phyloP scores from a whole-genome alignment of 148 eudicot species.

The Bassia scoparia region DNA sequence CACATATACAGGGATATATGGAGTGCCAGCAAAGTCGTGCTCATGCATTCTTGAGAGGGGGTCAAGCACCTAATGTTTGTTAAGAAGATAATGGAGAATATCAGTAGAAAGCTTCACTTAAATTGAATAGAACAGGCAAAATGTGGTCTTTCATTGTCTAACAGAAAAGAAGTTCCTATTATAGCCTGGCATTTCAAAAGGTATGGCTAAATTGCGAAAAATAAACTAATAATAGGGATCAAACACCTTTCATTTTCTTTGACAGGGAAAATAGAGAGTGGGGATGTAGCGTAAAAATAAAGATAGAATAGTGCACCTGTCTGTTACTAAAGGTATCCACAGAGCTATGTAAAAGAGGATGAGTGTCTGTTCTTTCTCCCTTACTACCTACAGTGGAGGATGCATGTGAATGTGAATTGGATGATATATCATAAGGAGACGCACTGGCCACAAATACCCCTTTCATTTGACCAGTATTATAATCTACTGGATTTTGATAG shows the following conservation, averaged over 20 bases:
- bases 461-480: constrained; percentile 48
- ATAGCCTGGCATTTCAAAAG: neutral
- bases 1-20: constrained; percentile 80
- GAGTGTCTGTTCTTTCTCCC: constrained; percentile 45
- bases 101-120: neutral
- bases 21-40: constrained; percentile 78
- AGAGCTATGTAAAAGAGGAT: constrained; percentile 52
- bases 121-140: neutral
- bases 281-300: neutral
- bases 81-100: neutral
- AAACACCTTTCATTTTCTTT: neutral
- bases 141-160: neutral
- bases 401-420: constrained; percentile 48
- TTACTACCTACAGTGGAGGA: constrained; percentile 52
- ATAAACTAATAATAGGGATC: no score
- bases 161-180: neutral
- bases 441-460: constrained; percentile 53
- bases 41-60: constrained; percentile 53
- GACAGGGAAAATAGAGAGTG: neutral
- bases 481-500: constrained; percentile 51
- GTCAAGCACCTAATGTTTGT: constrained; percentile 46
- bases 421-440: constrained; percentile 68
- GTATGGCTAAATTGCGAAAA: neutral
- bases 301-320: constrained; percentile 43
- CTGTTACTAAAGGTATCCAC: constrained; percentile 52